Conservation (phyloP, 768 basidiomycete species). For the Boletus tylopilopsis region DNA sequence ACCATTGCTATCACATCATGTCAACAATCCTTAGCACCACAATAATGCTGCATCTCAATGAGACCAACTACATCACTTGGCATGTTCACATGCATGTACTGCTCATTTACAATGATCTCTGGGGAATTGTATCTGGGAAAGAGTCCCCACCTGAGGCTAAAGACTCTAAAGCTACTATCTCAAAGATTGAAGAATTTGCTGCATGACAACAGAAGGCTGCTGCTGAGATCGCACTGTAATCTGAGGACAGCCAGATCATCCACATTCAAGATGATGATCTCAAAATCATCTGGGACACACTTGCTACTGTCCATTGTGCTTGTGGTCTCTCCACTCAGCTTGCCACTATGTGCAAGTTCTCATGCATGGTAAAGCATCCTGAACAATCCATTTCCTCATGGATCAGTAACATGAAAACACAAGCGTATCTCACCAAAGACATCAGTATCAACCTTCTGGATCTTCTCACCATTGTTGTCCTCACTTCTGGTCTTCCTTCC, state of each 20-base stretch:
- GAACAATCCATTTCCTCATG: not conserved
- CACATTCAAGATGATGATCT: not conserved
- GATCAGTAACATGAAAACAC: not conserved
- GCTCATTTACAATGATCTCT: not conserved
- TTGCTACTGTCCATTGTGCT: not conserved
- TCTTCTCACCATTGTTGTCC: not conserved
- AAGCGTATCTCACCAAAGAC: not conserved
- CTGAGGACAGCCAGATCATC: not conserved
- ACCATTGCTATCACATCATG: too few relatives aligned
- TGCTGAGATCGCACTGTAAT: not conserved
- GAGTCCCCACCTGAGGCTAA: not conserved
- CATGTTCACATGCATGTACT: not conserved
- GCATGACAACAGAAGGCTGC: not conserved
- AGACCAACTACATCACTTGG: not conserved
- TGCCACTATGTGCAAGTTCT: not conserved
- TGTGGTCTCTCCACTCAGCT: not conserved
- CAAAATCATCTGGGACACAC: not conserved
- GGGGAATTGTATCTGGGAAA: not conserved
- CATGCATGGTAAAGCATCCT: not conserved
- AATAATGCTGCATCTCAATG: not conserved
- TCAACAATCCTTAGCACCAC: not conserved
- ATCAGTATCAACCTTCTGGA: not conserved
- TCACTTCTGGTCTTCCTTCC: not conserved
- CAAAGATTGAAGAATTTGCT: not conserved
- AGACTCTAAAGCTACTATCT: not conserved